Base-by-base conservation (phyloP, 148 eudicot genomes). In the Heliosperma pusillum region DNA sequence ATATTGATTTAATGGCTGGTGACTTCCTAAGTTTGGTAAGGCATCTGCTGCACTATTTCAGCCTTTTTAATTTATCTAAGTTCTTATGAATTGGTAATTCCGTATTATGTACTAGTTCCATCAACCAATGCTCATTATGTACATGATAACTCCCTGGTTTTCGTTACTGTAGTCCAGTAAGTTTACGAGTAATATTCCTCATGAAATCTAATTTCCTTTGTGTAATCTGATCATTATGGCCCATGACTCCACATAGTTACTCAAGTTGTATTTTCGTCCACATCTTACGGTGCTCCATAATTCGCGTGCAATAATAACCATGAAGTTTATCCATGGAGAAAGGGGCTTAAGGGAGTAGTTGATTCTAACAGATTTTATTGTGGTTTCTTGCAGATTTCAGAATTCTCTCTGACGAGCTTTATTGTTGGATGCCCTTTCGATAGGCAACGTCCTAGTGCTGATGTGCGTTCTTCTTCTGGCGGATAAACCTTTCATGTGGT, bases 1-100 rank as follows among this genome's bases (percentile, higher is more conserved):
- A 87, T 76, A 95, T 90, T 76, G 87, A 80, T 21, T 70, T 89
- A 78, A 95, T 95, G 93, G 97, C 94, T 44, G 53, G 8, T 70
- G 98, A 95, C 83, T 88, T 95, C 73, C 85, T 83, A 71, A 81
- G 67, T 79, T 70, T 92, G 93, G 98, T 95, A 80, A 79, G 96
- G 76, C 71, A 69, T 56, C 45, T 33, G 19, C 16, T 55, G 65
- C 53, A 44, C 24, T 24, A 42, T 45, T 25, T 25, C 36, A 15
- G 40, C 59, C 44, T 29, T 65, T 29, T 13, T 36, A 1, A 36
- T 0, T 1, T 65, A 65, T 15, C 2, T 19, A 33, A 7, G 25
- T 59, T 65, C 19, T 40, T 65, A 21, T 17, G 22, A 17, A 65
- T 65, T 65, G 21, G 69, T 29, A 10, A 26, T 62, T 62, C 15